Conservation (phyloP, 805 yeast species). For the Clavispora carvajalis region DNA sequence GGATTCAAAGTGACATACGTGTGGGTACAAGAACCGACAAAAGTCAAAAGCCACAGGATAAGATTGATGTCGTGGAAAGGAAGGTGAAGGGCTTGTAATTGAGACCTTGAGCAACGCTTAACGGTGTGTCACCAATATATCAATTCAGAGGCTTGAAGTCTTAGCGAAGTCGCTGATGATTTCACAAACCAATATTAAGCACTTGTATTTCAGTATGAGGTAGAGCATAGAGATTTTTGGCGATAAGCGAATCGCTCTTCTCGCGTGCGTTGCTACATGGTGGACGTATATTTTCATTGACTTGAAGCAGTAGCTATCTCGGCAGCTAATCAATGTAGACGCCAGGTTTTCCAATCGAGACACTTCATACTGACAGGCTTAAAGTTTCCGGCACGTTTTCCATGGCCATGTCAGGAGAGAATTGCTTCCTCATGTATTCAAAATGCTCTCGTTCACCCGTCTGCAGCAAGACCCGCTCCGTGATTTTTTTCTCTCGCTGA, state of each 20-base stretch:
- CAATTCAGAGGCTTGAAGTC: no score
- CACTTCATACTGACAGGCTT: neutral
- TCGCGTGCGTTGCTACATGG: no score
- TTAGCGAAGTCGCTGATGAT: no score
- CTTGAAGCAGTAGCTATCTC: neutral
- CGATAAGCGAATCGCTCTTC: no score
- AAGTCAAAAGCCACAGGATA: constrained; percentile 65
- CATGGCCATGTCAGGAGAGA: neutral
- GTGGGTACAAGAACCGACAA: constrained; percentile 83
- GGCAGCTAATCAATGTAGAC: neutral
- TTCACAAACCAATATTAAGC: no score
- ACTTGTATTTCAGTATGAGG: no score
- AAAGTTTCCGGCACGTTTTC: neutral
- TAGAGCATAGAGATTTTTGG: no score
- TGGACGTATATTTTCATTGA: no score
- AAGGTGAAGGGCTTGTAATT: constrained; percentile 26
- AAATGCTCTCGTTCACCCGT: neutral
- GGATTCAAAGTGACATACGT: constrained; percentile 83
- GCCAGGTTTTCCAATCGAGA: no score
- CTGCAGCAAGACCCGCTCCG: constrained; percentile 1
- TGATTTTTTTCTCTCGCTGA: neutral
- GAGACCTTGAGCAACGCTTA: neutral
- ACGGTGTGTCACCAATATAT: no score
- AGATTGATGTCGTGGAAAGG: constrained; percentile 57
- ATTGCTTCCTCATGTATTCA: neutral